These are phyloP conservation scores for Ammopiptanthus mongolicus DNA, from an alignment of 306 rosid species.

Conservation along the genomic window DNA sequence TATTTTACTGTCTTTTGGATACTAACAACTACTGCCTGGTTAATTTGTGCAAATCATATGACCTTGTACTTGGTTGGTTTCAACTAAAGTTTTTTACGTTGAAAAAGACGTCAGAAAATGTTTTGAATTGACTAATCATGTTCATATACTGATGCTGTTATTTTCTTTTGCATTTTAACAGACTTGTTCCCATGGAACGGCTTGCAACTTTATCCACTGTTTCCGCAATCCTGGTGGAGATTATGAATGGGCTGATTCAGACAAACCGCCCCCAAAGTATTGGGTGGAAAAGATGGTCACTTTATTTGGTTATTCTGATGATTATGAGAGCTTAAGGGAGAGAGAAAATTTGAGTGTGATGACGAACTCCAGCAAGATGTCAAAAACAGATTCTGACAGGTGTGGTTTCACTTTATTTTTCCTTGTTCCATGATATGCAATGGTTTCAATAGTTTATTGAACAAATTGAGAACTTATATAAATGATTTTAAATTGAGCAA, in stretches of 20 bases:
- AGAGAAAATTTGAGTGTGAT: conserved; percentile 23
- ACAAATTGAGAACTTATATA: not conserved
- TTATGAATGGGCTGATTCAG: conserved; percentile 94
- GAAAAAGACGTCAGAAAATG: not conserved
- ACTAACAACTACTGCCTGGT: not conserved
- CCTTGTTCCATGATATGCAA: not conserved
- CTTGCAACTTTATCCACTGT: conserved; percentile 96
- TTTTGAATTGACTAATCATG: not conserved
- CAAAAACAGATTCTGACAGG: conserved; percentile 49
- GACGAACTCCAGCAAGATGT: conserved; percentile 32
- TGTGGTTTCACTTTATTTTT: conserved; percentile 23
- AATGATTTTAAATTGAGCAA: not conserved
- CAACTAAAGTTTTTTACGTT: not conserved
- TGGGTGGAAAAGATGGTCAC: conserved; percentile 75
- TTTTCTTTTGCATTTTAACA: conserved; percentile 29
- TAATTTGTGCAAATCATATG: conserved; percentile 10
- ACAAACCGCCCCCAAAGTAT: conserved; percentile 77
- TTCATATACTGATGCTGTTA: conserved; percentile 4
- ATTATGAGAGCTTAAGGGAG: conserved; percentile 34
- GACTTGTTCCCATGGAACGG: conserved; percentile 88
- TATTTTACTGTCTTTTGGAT: conserved; percentile 17
- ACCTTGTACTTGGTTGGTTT: not conserved
- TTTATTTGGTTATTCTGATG: conserved; percentile 72
- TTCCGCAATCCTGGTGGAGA: conserved; percentile 92
- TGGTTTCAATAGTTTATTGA: conserved; percentile 10